Percentiles rank a stretch among this genome's conserved stretches.
Conservation (phyloP, 2,329 filamentous ascomycete species). For the Ophiocordyceps camponoti-saundersi region DNA sequence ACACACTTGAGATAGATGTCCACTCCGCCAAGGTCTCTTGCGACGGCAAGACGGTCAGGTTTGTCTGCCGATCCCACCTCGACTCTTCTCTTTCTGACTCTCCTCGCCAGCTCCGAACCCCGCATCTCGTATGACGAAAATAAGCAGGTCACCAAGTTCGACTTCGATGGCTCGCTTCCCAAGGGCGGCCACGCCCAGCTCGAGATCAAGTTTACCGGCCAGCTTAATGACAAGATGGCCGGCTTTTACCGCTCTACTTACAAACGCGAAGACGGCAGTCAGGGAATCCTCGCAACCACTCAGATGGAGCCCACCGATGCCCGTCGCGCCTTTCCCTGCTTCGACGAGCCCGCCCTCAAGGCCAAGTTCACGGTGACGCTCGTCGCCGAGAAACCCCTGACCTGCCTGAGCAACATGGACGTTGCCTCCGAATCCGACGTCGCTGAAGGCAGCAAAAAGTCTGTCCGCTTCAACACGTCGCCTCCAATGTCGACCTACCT, state of each 20-base stretch:
- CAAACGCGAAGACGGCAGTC: conserved; percentile 63
- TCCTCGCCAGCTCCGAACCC: conserved; percentile 7
- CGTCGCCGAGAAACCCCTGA: conserved; percentile 76
- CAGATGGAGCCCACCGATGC: conserved; percentile 97
- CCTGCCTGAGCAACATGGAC: conserved; percentile 95
- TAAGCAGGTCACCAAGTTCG: conserved; percentile 66
- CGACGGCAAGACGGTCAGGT: conserved; percentile 33
- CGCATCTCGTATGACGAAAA: conserved; percentile 58
- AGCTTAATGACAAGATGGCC: conserved; percentile 86
- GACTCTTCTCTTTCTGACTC: not conserved
- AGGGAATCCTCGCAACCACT: conserved; percentile 71
- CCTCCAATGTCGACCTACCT: conserved; percentile 95
- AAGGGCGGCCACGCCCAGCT: conserved; percentile 60
- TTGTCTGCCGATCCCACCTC: conserved; percentile 4
- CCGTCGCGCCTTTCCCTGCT: conserved; percentile 83
- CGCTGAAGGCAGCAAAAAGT: conserved; percentile 40
- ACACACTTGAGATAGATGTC: conserved; percentile 76
- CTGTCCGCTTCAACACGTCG: conserved; percentile 81
- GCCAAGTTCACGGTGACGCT: conserved; percentile 83
- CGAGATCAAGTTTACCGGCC: conserved; percentile 48
- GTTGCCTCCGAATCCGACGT: conserved; percentile 48
- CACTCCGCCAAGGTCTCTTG: conserved; percentile 36
- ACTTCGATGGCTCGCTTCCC: conserved; percentile 54
- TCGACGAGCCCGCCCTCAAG: conserved; percentile 90
- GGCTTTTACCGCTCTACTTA: conserved; percentile 95